Evolutionary conservation across 2,329 filamentous ascomycete genomes (phyloP).

Genomic region (Scytalidium sp.): DNA sequence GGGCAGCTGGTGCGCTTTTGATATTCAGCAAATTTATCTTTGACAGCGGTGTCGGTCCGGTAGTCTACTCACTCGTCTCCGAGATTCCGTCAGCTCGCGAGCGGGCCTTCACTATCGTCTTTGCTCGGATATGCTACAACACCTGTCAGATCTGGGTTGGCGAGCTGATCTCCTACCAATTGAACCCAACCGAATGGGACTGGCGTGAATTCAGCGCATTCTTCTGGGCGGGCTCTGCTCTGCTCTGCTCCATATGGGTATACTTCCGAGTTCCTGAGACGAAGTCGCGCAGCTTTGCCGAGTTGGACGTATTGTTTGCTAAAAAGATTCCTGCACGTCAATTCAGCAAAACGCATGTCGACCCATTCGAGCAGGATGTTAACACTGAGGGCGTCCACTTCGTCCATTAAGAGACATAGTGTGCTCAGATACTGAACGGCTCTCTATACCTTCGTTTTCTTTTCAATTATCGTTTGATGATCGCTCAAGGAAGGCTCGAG

Average conservation of each 20-base stretch:
- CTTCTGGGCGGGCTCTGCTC: constrained; percentile 1
- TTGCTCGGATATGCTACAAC: constrained; percentile 77
- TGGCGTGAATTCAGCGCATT: constrained; percentile 6
- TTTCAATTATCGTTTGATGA: no score
- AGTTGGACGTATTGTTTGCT: constrained; percentile 11
- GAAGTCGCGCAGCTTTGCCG: constrained; percentile 11
- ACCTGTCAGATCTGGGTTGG: constrained; percentile 60
- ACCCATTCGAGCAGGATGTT: constrained; percentile 1
- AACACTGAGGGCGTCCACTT: neutral
- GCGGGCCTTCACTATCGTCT: constrained; percentile 83
- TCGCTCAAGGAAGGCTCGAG: no score
- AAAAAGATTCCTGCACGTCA: constrained; percentile 6
- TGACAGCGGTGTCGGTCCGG: constrained; percentile 80
- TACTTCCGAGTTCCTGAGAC: constrained; percentile 30
- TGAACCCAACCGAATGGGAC: constrained; percentile 4
- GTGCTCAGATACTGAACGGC: no score
- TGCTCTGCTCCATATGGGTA: constrained; percentile 7
- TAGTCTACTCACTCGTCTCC: constrained; percentile 61
- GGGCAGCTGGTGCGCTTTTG: constrained; percentile 60
- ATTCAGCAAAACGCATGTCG: constrained; percentile 5
- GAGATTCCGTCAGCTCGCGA: constrained; percentile 77
- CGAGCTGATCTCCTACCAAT: constrained; percentile 56
- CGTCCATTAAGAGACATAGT: neutral
- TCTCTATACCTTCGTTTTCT: no score
- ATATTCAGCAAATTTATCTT: constrained; percentile 76